Evolutionary conservation across 768 basidiomycete species (phyloP).

Genomic region (Russula virescens): DNA sequence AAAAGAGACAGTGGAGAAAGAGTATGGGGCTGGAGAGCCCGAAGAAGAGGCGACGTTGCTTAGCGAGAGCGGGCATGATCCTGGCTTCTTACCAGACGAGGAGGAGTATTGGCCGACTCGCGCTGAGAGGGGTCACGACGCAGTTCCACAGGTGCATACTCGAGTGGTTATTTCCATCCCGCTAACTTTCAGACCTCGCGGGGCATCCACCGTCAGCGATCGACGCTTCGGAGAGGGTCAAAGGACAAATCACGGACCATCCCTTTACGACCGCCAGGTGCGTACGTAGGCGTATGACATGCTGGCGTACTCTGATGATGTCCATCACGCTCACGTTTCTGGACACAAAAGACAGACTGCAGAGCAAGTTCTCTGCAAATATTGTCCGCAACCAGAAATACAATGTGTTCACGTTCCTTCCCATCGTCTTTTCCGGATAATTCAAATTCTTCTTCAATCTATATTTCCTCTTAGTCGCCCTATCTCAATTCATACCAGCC

Average conservation of each 20-base stretch:
- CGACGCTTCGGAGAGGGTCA: too few relatives aligned
- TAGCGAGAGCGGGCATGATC: too few relatives aligned
- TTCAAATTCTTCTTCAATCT: constrained; percentile 99
- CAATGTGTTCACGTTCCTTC: constrained; percentile 93
- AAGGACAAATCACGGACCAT: too few relatives aligned
- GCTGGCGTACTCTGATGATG: not conserved
- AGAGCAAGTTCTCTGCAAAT: constrained; percentile 74
- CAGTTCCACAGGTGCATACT: constrained; percentile 28
- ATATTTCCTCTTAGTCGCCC: constrained; percentile 94
- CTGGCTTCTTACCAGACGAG: too few relatives aligned
- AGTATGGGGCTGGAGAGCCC: too few relatives aligned
- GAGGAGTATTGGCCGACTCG: too few relatives aligned
- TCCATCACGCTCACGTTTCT: not conserved
- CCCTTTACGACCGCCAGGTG: too few relatives aligned
- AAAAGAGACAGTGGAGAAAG: constrained; percentile 17
- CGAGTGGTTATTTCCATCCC: not conserved
- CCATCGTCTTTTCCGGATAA: constrained; percentile 95
- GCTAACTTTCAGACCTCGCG: not conserved
- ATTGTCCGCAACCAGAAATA: constrained; percentile 98
- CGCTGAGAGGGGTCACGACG: constrained; percentile 11
- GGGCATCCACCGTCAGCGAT: constrained; percentile 29
- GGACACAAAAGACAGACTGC: constrained; percentile 55
- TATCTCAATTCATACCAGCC: constrained; percentile 93
- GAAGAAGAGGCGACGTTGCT: too few relatives aligned
- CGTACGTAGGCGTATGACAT: too few relatives aligned